Conservation (phyloP, 768 basidiomycete species). For the Clitopilus passeckerianus region DNA sequence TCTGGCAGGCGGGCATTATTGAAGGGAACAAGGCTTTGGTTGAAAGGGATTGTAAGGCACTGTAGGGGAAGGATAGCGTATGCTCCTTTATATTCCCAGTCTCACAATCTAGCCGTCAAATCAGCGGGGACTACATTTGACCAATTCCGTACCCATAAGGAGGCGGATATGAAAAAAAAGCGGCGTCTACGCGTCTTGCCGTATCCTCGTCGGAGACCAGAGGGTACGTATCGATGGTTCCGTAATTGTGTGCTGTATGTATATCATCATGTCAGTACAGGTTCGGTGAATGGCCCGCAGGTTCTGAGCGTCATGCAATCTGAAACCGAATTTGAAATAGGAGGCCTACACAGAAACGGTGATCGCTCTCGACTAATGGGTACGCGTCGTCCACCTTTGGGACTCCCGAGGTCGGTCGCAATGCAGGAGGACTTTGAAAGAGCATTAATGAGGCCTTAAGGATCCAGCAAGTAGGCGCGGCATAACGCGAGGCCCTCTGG, state of each 20-base stretch:
- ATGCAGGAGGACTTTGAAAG: not conserved
- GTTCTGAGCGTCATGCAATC: not conserved
- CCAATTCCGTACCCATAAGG: not conserved
- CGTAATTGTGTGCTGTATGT: not conserved
- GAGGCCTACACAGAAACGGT: not conserved
- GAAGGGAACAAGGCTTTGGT: not conserved
- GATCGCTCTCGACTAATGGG: not conserved
- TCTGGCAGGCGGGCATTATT: slow-evolving; percentile 3
- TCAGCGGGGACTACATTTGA: not conserved
- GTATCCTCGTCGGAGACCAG: not conserved
- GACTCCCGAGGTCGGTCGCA: not conserved
- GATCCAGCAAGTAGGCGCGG: not conserved
- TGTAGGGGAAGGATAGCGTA: not conserved
- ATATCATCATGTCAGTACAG: not conserved
- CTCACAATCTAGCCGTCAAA: not conserved
- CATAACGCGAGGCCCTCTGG: not conserved
- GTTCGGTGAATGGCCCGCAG: not conserved
- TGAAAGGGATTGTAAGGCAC: not conserved
- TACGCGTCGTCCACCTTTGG: not conserved
- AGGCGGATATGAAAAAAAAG: slow-evolving; percentile 1
- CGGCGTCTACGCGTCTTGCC: not conserved
- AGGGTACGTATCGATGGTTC: not conserved
- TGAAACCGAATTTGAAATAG: not conserved
- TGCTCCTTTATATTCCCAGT: not conserved
- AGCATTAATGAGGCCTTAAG: not conserved